Base-by-base conservation (phyloP, 2,329 filamentous ascomycete species). In the Aplosporella prunicola region DNA sequence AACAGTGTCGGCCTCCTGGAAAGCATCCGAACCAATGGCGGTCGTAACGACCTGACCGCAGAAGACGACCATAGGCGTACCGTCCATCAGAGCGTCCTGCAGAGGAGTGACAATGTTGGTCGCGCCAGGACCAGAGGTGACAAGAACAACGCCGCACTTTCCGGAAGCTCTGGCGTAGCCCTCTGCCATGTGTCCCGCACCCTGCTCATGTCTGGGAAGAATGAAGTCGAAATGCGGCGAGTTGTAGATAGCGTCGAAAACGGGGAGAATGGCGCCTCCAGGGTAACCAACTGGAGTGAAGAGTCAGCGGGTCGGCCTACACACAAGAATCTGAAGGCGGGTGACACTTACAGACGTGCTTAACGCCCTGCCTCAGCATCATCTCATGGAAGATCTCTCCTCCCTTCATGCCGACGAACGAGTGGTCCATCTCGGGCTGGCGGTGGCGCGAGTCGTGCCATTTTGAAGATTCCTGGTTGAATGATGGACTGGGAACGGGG, bases 341-440 rank as follows among this genome's bases (percentile, higher is more conserved):
- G 20, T 32, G 29, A 23, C 50, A 80, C 85, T 57, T 72, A 93
- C 86, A 96, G 56, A 96, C 76, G 61, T 95, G 86, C 68, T 95
- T 91, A 40, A 98, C 89, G 51, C 72, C 76, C 51, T 89, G 83
- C 55, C 89, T 75, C 44, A 93, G 72, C 88, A 98, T 95, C 89
- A 96, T 96, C 67, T 96, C 89, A 63, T 96, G 88, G 64, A 96
- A 94, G 51, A 96, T 95, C 63, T 95, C 81, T 57, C 91, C 91
- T 57, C 91, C 89, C 33, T 78, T 93, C 72, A 88, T 89, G 46
- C 89, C 89, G 55, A 96, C 86, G 62, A 96, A 93, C 43, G 64
- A 67, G 50, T 71, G 67, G 53, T 70, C 67, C 66, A 71, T 67
- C 48, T 68, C 66, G 15, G 61, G 66, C 38, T 61, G 56, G 42